These are phyloP conservation scores for Jaenimonas drosophilae DNA, from an alignment of 208 protist genomes.

Conservation along the genomic window DNA sequence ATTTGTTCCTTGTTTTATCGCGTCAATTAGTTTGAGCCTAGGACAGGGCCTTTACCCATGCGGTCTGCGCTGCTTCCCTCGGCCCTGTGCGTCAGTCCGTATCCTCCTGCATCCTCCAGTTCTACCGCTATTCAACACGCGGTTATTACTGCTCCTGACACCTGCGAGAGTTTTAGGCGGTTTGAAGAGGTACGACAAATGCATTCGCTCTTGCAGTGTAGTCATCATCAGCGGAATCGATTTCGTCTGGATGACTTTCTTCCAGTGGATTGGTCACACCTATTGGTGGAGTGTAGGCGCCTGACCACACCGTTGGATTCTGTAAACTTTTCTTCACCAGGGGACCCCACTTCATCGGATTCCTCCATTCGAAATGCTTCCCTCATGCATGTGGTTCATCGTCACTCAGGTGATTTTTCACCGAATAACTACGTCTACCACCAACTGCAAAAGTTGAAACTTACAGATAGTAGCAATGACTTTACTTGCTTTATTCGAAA, in stretches of 20 bases:
- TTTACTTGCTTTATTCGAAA: too few species aligned
- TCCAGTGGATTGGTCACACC: constrained; percentile 21
- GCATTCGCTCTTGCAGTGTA: too few species aligned
- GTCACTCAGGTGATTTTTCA: constrained; percentile 44
- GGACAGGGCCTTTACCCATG: too few species aligned
- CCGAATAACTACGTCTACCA: constrained; percentile 85
- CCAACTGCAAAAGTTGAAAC: constrained; percentile 32
- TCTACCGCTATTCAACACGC: too few species aligned
- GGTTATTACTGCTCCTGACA: constrained; percentile 32
- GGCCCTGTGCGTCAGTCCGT: constrained; percentile 10
- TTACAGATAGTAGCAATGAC: too few species aligned
- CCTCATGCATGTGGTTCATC: constrained; percentile 69
- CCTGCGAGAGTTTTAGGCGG: constrained; percentile 21
- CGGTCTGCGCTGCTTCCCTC: constrained; percentile 28
- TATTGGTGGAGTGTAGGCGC: constrained; percentile 36
- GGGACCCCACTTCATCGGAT: constrained; percentile 9
- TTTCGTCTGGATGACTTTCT: constrained; percentile 47
- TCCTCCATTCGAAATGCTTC: constrained; percentile 17
- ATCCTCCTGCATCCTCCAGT: too few species aligned
- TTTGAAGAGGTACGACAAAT: too few species aligned
- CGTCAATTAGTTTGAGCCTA: too few species aligned
- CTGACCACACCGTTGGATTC: constrained; percentile 20
- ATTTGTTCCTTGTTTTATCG: too few species aligned
- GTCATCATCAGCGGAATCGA: not conserved
- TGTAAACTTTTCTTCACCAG: constrained; percentile 62